Base-by-base conservation (phyloP, 2,329 filamentous ascomycete species). In the Curvularia lunata region DNA sequence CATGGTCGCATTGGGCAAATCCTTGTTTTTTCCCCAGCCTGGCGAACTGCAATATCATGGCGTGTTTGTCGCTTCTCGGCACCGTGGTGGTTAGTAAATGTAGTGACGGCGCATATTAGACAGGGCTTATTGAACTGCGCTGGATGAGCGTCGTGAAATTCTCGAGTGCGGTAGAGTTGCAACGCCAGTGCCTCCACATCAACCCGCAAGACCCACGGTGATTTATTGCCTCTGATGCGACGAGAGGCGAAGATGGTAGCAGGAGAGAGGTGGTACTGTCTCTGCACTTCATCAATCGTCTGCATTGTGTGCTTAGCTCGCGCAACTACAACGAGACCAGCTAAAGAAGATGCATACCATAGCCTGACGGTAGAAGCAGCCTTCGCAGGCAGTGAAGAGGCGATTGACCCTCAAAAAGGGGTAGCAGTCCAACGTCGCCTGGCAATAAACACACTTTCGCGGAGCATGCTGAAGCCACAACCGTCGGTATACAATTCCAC, bases 401-500 rank as follows among this genome's bases (percentile, higher is more conserved):
- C 65, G 55, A 45, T 64, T 63, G 18, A 64, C 56, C 4, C 52
- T 27, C 1, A 51, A 30, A 42, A 72, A 71, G 0, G 72, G 70
- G 42, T 75, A 75, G 27, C 48, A 50, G 51, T 71, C 68, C 21
- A 74, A 38, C 1, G 56, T 56, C 3, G 49, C 56, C 23, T 58
- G 58, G 49, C 72, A 75, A 57, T 68, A 74, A 7, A 73, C 61
- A 42, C 72, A 75, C 19, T 32, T 47, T 7, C 71, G 58, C 7
- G 71, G 67, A 7, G 71, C 70, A 49, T 62, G 65, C 50, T 74
- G 70, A 19, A 75, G 66, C 70, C 70, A 74, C 12, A 75, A 57
- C 4, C 70, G 48, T 5, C 71, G 62, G 50, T 74, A 73, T 10
- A 75, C 66, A 16, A 74, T 73, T 18, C 32, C 28, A 42, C 59